Conservation (phyloP, 331 rosid species). For the Acacia pycnantha region DNA sequence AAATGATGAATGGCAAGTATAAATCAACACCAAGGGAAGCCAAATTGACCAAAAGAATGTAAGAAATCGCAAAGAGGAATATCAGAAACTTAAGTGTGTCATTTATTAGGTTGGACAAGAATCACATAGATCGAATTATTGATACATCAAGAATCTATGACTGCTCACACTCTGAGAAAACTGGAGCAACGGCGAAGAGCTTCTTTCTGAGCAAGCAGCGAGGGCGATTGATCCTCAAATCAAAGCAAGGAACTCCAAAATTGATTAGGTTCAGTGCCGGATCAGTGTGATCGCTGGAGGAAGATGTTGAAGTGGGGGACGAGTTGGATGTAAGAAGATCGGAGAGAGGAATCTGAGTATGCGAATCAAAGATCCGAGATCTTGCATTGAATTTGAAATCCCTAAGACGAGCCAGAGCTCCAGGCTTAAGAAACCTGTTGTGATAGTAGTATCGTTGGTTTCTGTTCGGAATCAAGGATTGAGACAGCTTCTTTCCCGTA, state of each 20-base stretch:
- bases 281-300: background rate
- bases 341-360: background rate
- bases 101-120: background rate
- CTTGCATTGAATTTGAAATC: conserved; percentile 30
- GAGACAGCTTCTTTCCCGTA: background rate
- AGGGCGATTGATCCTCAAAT: conserved; percentile 17
- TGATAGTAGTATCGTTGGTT: background rate
- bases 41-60: background rate
- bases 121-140: background rate
- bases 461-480: background rate
- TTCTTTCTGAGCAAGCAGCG: conserved; percentile 22
- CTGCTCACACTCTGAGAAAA: conserved; percentile 11
- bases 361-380: background rate
- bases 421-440: conserved; percentile 34
- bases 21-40: background rate
- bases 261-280: background rate
- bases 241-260: conserved; percentile 28
- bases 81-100: background rate
- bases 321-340: background rate
- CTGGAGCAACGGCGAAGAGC: conserved; percentile 28
- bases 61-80: background rate
- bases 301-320: background rate
- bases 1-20: background rate
- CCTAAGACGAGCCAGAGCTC: conserved; percentile 38
- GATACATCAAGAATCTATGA: background rate